Base-by-base conservation (phyloP, 2,329 filamentous ascomycete genomes). In the Colletotrichum cordylinicola region DNA sequence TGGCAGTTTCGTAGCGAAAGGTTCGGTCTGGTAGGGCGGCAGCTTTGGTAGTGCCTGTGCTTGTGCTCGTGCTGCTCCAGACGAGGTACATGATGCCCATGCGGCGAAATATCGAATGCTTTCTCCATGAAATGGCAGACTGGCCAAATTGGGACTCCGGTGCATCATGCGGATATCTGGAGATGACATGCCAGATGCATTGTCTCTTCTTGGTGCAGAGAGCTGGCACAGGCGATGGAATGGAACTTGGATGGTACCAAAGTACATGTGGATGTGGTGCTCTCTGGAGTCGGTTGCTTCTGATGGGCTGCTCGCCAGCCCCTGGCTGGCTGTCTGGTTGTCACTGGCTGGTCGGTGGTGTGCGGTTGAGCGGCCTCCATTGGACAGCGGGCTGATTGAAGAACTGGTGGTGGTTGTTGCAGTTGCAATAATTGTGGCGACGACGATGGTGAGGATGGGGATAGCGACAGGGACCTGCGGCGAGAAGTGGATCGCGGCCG, bases 371-470 rank as follows among this genome's bases (percentile, higher is more conserved):
- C n/a, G 43, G 6, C 43, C 16, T 21, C n/a, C n/a, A 52, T 52
- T 52, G 43, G 43, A 52, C 43, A 21, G 43, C 43, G n/a, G 58
- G 24, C 68, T 61, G 68, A 39, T 60, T 75, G 73, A 75, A 75
- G 73, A 75, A 75, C 73, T 75, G 73, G 73, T 75, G 70, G 70
- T 60, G 70, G 43, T 73, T 64, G 70, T 73, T 58, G 65, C 70
- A 52, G 64, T 73, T 58, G 70, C 64, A 66, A 69, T 39, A 48
- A 56, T 43, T 64, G 70, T 71, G 67, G 67, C 37, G 37, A 62
- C 37, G 35, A 58, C 60, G 60, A 73, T 10, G 43, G n/a, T 55
- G 55, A 39, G 61, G 62, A 58, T 58, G 70, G 70, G 24, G 69
- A 72, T 24, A 58, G 48, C 21, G 35, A 58, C 64, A 65, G 73